Base-by-base conservation (phyloP, 1,139 yeast genomes). In the Trichomonascaceae sp. region DNA sequence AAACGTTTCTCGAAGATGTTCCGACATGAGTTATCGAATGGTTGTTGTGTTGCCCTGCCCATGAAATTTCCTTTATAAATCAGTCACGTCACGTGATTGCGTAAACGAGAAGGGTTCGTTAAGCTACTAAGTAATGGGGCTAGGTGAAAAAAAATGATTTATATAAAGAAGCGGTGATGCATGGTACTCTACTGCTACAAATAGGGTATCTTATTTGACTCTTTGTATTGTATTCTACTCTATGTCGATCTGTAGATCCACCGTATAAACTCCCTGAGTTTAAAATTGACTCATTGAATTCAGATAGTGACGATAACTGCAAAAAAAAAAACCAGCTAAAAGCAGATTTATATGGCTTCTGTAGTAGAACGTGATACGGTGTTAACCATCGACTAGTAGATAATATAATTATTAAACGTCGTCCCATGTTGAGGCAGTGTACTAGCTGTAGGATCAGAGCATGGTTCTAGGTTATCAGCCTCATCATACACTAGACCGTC, bases 1-100 rank as follows among this genome's bases (percentile, higher is more conserved):
- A 70, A 87, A 87, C 1, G 93, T 84, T 65, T 83, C 81, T 75
- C 82, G 85, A 54, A 87, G 70, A 61, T 78, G 79, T 53, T 80
- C 75, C 52, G 95, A 79, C 95, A 87, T 87, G 39, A 24, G 57
- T 20, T 24, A 22, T 22, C 15, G n/a, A 19, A 13, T n/a, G 9
- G 15, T 13, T 12, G 19, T 6, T 43, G 45, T 3, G 18, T 39
- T 39, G 10, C 15, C 15, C n/a, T 13, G 27, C 22, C 27, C 27
- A 22, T 43, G 45, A 43, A 43, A 43, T 43, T 43, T 43, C 13
- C 5, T 13, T 36, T 36, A 15, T 27, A 27, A 27, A 27, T 27
- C 32, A 27, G 32, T 27, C 32, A 27, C 32, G 10, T 27, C 32
- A 27, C 32, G 32, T 27, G 32, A 27, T n/a, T 10, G 32, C 24